phyloP scores from a whole-genome alignment of 306 rosid species.

The Datisca glomerata region DNA sequence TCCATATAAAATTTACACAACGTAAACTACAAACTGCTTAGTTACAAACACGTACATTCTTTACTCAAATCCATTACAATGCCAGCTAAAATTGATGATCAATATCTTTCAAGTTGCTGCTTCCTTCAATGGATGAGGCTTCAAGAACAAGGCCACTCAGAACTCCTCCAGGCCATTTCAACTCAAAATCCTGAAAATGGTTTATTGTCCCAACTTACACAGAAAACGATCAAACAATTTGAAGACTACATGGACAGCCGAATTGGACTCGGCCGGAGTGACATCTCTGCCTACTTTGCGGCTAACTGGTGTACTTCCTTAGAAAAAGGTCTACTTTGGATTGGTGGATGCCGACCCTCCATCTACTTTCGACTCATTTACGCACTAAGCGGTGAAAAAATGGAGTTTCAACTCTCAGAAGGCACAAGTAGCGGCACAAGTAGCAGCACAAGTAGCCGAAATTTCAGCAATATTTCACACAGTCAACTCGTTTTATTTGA shows the following conservation, averaged over 20 bases:
- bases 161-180: slow-evolving; percentile 11
- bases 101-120: slow-evolving; percentile 13
- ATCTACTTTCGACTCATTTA: slow-evolving; percentile 18
- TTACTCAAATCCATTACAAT: too few species aligned
- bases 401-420: slow-evolving; percentile 5
- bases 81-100: too few species aligned
- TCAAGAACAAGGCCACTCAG: slow-evolving; percentile 16
- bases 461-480: background rate
- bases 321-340: slow-evolving; percentile 30
- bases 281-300: slow-evolving; percentile 10
- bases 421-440: background rate
- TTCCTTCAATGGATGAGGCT: slow-evolving; percentile 30
- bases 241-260: slow-evolving; percentile 12
- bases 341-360: slow-evolving; percentile 30
- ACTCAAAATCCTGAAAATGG: background rate
- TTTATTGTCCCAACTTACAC: slow-evolving; percentile 3
- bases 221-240: slow-evolving; percentile 13
- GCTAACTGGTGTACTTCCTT: slow-evolving; percentile 26
- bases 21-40: too few species aligned
- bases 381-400: slow-evolving; percentile 9
- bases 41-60: too few species aligned
- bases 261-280: background rate
- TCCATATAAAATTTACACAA: too few species aligned
- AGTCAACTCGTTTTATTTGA: slow-evolving; percentile 8
- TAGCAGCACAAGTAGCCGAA: background rate